Evolutionary conservation across 208 protist species (phyloP).

Genomic region (Leishmania mexicana): DNA sequence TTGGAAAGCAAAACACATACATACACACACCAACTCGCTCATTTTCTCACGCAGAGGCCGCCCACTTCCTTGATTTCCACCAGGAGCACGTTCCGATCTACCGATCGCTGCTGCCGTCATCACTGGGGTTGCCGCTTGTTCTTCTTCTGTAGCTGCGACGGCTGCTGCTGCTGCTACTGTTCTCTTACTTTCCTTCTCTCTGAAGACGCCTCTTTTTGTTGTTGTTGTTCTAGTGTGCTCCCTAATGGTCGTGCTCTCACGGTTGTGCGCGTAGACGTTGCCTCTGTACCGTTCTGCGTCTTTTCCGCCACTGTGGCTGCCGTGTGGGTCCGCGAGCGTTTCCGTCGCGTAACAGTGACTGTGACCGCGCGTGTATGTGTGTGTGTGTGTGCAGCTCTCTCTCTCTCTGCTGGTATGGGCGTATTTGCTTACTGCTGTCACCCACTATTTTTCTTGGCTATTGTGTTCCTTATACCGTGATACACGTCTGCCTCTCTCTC

Average conservation of each 20-base stretch:
- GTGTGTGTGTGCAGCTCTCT: background rate
- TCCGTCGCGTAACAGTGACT: background rate
- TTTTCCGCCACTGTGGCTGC: background rate
- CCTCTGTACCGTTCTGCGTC: background rate
- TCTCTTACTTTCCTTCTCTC: background rate
- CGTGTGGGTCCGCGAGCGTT: background rate
- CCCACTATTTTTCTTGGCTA: background rate
- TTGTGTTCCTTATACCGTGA: background rate
- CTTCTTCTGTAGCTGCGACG: background rate
- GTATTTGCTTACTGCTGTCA: background rate
- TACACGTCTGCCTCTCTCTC: background rate
- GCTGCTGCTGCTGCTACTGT: background rate
- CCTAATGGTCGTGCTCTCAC: background rate
- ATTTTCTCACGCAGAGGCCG: background rate
- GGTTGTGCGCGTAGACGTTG: background rate
- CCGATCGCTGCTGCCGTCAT: background rate
- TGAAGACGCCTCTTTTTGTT: background rate
- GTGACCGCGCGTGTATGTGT: background rate
- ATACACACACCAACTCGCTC: background rate
- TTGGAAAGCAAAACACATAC: background rate
- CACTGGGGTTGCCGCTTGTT: background rate
- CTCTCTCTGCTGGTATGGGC: background rate
- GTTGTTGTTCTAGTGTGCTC: background rate
- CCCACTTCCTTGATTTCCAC: conserved; percentile 17
- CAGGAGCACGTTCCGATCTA: background rate